Percentiles rank a stretch among this genome's conserved stretches.
Evolutionary conservation across 2,329 filamentous ascomycete genomes (phyloP).

Genomic region (Nemania sp.): DNA sequence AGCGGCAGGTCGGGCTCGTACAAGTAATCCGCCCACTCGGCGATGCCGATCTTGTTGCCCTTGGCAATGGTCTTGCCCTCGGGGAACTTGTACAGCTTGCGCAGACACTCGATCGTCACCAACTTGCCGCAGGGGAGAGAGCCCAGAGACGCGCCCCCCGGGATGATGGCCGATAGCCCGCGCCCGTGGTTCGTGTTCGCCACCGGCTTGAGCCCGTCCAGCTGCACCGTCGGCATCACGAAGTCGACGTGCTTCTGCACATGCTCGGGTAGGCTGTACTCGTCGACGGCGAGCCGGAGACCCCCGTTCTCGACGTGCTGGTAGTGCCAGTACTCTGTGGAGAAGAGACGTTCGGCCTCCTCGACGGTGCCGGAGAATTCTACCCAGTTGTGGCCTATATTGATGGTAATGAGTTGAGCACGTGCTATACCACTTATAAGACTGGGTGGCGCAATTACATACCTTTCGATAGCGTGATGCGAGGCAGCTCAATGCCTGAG

Average conservation of each 20-base stretch:
- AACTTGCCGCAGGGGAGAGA: constrained; percentile 22
- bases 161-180: constrained; percentile 9
- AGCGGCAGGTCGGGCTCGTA: constrained; percentile 26
- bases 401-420: constrained; percentile 6
- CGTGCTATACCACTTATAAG: not conserved
- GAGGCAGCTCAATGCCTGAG: constrained; percentile 52
- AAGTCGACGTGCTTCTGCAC: constrained; percentile 46
- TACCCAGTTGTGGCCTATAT: constrained; percentile 52
- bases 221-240: constrained; percentile 46
- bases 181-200: constrained; percentile 20
- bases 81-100: constrained; percentile 28
- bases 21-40: constrained; percentile 30
- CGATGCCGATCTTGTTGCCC: constrained; percentile 27
- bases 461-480: constrained; percentile 54
- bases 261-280: constrained; percentile 46
- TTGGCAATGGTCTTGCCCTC: constrained; percentile 13
- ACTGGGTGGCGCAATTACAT: not conserved
- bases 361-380: constrained; percentile 57
- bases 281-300: constrained; percentile 46
- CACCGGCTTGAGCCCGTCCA: constrained; percentile 35
- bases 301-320: constrained; percentile 34
- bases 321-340: constrained; percentile 52
- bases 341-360: constrained; percentile 57
- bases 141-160: constrained; percentile 21
- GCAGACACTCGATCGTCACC: constrained; percentile 29